Evolutionary conservation across 1,284 basidiomycete species (phyloP), one percentile per base, ranked within the genome.

Genomic region (Rugosomyces carneus): DNA sequence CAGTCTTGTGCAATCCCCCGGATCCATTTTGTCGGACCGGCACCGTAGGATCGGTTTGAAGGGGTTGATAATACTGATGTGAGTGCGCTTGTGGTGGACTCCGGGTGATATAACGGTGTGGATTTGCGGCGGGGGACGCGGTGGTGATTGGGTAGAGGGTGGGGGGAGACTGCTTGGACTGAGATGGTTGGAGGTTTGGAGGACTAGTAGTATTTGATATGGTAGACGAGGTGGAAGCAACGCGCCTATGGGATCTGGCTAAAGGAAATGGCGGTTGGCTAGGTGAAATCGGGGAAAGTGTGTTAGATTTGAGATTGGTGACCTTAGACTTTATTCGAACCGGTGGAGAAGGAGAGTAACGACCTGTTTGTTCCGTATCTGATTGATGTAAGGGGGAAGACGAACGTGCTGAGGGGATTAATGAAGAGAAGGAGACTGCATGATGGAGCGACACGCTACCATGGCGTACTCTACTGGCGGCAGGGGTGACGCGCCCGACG

Each of bases 291-390:
- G 60, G 44, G 52, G 62, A 45, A 53, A 57, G 50, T 44, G 51
- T 55, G 38, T 60, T 65, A 46, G 53, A 37, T n/a, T 69, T 68
- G 52, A 75, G 44, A 45, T 65, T 55, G 3, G 75, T 67, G 24
- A 83, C 65, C 53, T 77, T 84, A 7, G 83, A 73, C 62, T 74
- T 83, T 47, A 84, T 72, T 53, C 69, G 65, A 19, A 67, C 61
- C 37, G 66, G 60, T 11, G 60, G 60, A 19, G 57, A 58, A 10
- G 53, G 57, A 5, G 47, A 51, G 32, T 54, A 50, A 15, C 53
- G 48, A 38, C 55, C 56, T 37, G 49, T 29, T 4, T 29, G 27
- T 29, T 29, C 27, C 36, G 49, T 27, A 10, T 56, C 55, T 3
- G 53, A 42, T 15, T 47, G 47, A n/a, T 36, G n/a, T 11, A 32